These are phyloP conservation scores for Galerina sulciceps DNA, from an alignment of 768 basidiomycete genomes.

Conservation along the genomic window DNA sequence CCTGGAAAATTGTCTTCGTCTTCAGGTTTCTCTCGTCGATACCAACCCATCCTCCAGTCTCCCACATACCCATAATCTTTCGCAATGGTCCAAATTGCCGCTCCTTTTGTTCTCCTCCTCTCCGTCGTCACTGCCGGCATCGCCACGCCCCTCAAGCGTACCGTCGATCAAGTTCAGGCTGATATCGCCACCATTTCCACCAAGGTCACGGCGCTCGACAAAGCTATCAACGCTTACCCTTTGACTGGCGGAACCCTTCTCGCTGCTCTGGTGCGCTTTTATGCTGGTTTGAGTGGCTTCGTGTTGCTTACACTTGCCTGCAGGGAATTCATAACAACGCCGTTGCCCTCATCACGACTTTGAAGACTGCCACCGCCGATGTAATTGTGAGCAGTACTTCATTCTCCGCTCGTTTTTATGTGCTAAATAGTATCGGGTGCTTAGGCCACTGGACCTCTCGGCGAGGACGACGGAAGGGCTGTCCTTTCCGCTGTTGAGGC, in stretches of 20 bases:
- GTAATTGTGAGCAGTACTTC: not conserved
- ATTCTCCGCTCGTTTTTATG: not conserved
- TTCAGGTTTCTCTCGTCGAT: not conserved
- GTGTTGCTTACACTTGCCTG: not conserved
- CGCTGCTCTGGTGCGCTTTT: constrained; percentile 28
- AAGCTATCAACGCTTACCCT: constrained; percentile 34
- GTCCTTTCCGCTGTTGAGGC: constrained; percentile 26
- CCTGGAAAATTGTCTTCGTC: not conserved
- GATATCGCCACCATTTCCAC: constrained; percentile 33
- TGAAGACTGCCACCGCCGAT: no score
- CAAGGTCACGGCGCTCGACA: constrained; percentile 31
- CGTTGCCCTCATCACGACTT: no score
- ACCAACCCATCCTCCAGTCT: not conserved
- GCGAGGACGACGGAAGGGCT: constrained; percentile 26
- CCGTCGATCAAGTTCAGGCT: constrained; percentile 29
- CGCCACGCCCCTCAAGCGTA: constrained; percentile 1
- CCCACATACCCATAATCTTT: not conserved
- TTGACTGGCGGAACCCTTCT: constrained; percentile 23
- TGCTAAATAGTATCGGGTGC: no score
- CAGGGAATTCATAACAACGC: not conserved
- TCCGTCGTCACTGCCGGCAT: not conserved
- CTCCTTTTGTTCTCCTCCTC: not conserved
- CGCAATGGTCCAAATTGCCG: not conserved
- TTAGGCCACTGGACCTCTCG: constrained; percentile 20
- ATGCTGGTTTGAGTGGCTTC: not conserved